phyloP scores from a whole-genome alignment of 192 early-diverging fungal genomes.

The Backusella parvicylindrica region DNA sequence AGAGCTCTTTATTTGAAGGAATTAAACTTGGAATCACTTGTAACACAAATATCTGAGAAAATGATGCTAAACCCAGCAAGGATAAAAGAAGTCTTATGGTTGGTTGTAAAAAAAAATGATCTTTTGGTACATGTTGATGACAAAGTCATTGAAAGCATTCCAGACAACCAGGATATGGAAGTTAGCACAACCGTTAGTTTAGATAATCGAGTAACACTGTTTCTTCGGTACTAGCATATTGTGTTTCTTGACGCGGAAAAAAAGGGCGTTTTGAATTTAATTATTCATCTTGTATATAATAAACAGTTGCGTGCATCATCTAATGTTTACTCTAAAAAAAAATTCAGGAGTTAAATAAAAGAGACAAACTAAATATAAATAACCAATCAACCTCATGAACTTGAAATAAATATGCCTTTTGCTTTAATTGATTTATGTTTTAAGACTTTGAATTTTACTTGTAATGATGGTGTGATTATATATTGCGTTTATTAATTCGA shows the following conservation, averaged over 20 bases:
- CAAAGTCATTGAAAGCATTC: conserved; percentile 52
- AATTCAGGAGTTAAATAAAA: neutral
- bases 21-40: conserved; percentile 45
- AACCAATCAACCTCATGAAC: neutral
- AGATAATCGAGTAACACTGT: neutral
- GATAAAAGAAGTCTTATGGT: neutral
- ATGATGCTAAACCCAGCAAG: conserved; percentile 23
- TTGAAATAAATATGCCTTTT: neutral
- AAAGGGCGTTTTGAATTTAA: neutral
- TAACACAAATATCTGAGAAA: conserved; percentile 45
- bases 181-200: conserved; percentile 23
- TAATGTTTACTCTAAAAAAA: neutral
- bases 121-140: conserved; percentile 57
- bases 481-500: neutral
- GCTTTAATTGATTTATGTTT: too few relatives aligned
- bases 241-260: neutral
- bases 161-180: conserved; percentile 64
- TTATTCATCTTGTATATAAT: neutral
- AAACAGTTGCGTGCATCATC: neutral
- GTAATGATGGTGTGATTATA: too few relatives aligned
- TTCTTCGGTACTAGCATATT: neutral
- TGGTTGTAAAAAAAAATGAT: conserved; percentile 33
- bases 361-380: neutral
- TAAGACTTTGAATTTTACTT: too few relatives aligned
- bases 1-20: conserved; percentile 65